Evolutionary conservation across 2,329 filamentous ascomycete genomes (phyloP), one percentile per base, ranked within the genome.

Genomic region (Sclerotinia glacialis): DNA sequence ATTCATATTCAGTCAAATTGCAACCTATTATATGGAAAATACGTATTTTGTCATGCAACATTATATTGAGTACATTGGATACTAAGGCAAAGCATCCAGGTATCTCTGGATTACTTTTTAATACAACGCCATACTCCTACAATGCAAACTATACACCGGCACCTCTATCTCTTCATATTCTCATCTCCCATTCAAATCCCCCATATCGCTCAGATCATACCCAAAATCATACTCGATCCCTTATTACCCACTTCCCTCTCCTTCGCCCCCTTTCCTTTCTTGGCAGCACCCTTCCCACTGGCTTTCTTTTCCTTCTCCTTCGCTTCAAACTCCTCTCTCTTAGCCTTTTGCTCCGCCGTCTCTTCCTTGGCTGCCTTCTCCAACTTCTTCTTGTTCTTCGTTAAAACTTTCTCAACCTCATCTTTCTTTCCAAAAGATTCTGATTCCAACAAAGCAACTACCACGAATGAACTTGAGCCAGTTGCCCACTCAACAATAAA

Each of bases 401-500:
- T 89, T 72, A 97, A 79, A 18, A 82, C 85, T 77, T 88, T 86
- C 75, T 88, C 81, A 63, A 96, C 80, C 73, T 90, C 88, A 21
- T 84, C 82, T 73, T 83, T 86, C 72, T 87, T 83, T 34, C 81
- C 82, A 73, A 95, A 95, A 67, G 87, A 86, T 28, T 85, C 82
- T 0, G 89, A 85, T 79, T 98, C 94, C 6, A 93, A 78, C 71
- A 98, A 80, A 21, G 88, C 90, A 34, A 98, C 85, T 5, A 97
- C 84, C 14, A 96, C 91, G 73, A 97, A 98, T 1, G 91, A 91
- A 72, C 92, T 93, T 1, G 89, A 85, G 0, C 93, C 91, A 0
- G 89, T 93, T 0, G 94, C 93, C 95, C 95, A 99, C 26, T 86
- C 81, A 67, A 95, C 78, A 31, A 96, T 79, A 71, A 91, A 81